phyloP scores from a whole-genome alignment of 1,139 yeast species.

The Candida glucosophila region DNA sequence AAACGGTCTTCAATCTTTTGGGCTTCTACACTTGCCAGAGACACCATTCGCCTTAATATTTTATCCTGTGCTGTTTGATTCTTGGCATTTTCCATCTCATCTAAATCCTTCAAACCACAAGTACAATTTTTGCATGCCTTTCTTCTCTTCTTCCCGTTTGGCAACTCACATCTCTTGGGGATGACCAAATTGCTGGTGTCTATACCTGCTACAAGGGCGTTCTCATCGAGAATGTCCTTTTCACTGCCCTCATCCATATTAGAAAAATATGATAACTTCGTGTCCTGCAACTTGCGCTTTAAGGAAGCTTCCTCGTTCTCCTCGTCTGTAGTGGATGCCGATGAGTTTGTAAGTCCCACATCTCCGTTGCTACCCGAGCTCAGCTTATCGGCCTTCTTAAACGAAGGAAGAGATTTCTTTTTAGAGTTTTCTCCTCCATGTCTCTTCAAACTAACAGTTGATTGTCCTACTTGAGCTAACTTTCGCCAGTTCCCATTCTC shows the following conservation, averaged over 20 bases:
- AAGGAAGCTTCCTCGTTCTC: constrained; percentile 30
- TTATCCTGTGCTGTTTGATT: constrained; percentile 40
- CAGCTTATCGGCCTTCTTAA: constrained; percentile 24
- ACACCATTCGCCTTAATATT: constrained; percentile 40
- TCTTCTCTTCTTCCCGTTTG: constrained; percentile 59
- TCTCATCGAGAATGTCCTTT: constrained; percentile 36
- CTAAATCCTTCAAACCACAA: constrained; percentile 85
- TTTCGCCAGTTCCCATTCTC: constrained; percentile 34
- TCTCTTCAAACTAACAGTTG: constrained; percentile 20
- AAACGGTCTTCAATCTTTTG: constrained; percentile 43
- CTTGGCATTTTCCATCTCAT: constrained; percentile 45
- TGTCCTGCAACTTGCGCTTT: constrained; percentile 35
- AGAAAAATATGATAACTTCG: constrained; percentile 46
- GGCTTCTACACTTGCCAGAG: constrained; percentile 46
- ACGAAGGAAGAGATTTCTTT: constrained; percentile 14
- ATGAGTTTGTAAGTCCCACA: constrained; percentile 34
- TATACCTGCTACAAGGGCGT: constrained; percentile 26
- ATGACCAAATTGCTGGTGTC: constrained; percentile 28
- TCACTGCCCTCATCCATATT: constrained; percentile 42
- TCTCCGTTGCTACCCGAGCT: no score
- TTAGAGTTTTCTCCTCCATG: constrained; percentile 7
- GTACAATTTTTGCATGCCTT: constrained; percentile 96
- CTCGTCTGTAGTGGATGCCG: constrained; percentile 28
- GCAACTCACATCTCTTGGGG: constrained; percentile 42
- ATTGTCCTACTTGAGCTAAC: constrained; percentile 30